These are phyloP conservation scores for Mycena albidolilacea DNA, from an alignment of 768 basidiomycete species.

Conservation along the genomic window DNA sequence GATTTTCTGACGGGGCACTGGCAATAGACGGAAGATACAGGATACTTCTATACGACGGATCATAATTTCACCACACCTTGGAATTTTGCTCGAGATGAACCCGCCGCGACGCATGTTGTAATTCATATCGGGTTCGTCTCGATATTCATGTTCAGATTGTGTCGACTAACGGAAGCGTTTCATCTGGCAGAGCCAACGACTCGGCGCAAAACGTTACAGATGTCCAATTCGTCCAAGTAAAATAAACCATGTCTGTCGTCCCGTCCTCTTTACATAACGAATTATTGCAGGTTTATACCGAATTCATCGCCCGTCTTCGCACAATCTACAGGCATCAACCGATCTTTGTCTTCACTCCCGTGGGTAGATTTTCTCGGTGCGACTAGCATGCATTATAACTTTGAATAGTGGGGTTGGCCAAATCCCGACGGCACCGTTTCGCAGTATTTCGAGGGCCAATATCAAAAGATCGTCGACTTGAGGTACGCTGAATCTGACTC, in stretches of 20 bases:
- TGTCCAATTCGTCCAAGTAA: slow-evolving; percentile 59
- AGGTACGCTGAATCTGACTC: slow-evolving; percentile 44
- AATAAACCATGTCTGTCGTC: not conserved
- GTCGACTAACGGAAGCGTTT: not conserved
- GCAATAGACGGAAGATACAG: slow-evolving; percentile 68
- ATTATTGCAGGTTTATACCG: slow-evolving; percentile 59
- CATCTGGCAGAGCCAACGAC: slow-evolving; percentile 63
- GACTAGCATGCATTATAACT: not conserved
- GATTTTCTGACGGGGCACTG: not conserved
- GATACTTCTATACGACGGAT: slow-evolving; percentile 66
- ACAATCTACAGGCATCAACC: slow-evolving; percentile 60
- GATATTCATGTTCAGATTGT: not conserved
- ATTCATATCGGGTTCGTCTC: slow-evolving; percentile 68
- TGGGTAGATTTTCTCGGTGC: slow-evolving; percentile 43
- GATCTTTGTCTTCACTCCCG: slow-evolving; percentile 69
- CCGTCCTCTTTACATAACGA: not conserved
- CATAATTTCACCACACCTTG: slow-evolving; percentile 75
- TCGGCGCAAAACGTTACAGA: slow-evolving; percentile 65
- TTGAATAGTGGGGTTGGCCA: slow-evolving; percentile 69
- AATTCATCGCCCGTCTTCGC: slow-evolving; percentile 62
- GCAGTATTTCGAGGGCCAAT: slow-evolving; percentile 64
- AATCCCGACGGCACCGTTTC: slow-evolving; percentile 59
- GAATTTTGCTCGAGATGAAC: slow-evolving; percentile 65
- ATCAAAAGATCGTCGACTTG: slow-evolving; percentile 60
- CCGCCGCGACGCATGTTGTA: slow-evolving; percentile 65